phyloP scores from a whole-genome alignment of 306 rosid species.

The Acacia crassicarpa region DNA sequence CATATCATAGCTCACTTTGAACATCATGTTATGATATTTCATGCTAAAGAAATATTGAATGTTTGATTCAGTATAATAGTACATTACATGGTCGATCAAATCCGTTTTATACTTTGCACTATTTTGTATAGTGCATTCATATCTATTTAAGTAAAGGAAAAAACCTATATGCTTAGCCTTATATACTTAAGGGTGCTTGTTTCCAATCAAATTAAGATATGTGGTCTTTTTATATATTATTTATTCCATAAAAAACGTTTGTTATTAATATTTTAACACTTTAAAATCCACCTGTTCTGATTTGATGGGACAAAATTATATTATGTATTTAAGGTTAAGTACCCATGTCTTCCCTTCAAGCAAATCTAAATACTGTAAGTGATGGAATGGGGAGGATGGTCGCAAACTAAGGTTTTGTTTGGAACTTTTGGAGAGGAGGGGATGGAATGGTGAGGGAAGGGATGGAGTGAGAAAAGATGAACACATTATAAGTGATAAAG shows the following conservation, averaged over 20 bases:
- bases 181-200: background rate
- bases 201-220: background rate
- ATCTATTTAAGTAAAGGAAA: constrained; percentile 8
- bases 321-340: background rate
- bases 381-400: background rate
- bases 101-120: background rate
- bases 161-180: background rate
- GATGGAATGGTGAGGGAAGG: background rate
- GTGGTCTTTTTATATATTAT: no score
- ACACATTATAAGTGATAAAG: background rate
- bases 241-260: background rate
- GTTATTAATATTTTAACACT: background rate
- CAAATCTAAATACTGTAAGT: background rate
- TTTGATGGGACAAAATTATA: background rate
- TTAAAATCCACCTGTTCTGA: background rate
- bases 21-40: background rate
- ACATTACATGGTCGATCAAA: constrained; percentile 4
- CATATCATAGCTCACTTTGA: background rate
- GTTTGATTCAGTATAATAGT: background rate
- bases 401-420: constrained; percentile 1
- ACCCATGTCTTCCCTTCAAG: no score
- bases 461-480: constrained; percentile 7
- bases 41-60: background rate
- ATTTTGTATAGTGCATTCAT: background rate
- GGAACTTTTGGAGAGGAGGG: background rate